Percentiles rank a stretch among this genome's conserved stretches.
These are phyloP conservation scores for Cicer arietinum DNA, from an alignment of 306 rosid species.

Conservation along the genomic window DNA sequence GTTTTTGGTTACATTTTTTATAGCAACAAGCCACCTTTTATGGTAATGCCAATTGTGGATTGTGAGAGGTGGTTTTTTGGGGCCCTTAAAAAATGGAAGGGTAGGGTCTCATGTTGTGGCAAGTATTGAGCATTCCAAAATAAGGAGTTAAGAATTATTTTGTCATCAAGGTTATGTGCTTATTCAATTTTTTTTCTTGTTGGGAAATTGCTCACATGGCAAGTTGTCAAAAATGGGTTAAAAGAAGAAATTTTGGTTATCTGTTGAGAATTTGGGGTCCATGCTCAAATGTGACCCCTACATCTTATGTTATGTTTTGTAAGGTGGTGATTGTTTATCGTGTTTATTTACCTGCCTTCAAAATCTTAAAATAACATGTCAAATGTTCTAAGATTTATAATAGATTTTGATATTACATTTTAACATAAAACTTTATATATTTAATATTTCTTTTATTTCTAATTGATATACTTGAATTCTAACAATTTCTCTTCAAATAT, in stretches of 20 bases:
- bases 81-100: slow-evolving; percentile 35
- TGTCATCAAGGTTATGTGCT: slow-evolving; percentile 45
- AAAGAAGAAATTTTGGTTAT: slow-evolving; percentile 30
- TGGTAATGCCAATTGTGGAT: slow-evolving; percentile 39
- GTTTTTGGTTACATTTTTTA: slow-evolving; percentile 38
- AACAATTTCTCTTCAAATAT: too few relatives aligned
- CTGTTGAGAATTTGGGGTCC: slow-evolving; percentile 31
- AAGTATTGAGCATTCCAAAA: slow-evolving; percentile 43
- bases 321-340: too few relatives aligned
- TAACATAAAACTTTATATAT: too few relatives aligned
- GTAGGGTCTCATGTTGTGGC: slow-evolving; percentile 54
- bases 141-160: slow-evolving; percentile 40
- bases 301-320: slow-evolving; percentile 35
- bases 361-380: too few relatives aligned
- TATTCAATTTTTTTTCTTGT: slow-evolving; percentile 35
- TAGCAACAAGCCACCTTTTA: slow-evolving; percentile 26
- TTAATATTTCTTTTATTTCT: too few relatives aligned
- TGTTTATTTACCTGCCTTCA: too few relatives aligned
- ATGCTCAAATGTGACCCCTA: slow-evolving; percentile 33
- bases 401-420: too few relatives aligned
- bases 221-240: slow-evolving; percentile 38
- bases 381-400: too few relatives aligned
- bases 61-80: slow-evolving; percentile 15
- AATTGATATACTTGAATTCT: too few relatives aligned
- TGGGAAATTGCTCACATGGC: slow-evolving; percentile 54